Percentiles rank a stretch among this genome's conserved stretches.
phyloP scores from a whole-genome alignment of 1,284 basidiomycete species.

The Gomphus bonarii region DNA sequence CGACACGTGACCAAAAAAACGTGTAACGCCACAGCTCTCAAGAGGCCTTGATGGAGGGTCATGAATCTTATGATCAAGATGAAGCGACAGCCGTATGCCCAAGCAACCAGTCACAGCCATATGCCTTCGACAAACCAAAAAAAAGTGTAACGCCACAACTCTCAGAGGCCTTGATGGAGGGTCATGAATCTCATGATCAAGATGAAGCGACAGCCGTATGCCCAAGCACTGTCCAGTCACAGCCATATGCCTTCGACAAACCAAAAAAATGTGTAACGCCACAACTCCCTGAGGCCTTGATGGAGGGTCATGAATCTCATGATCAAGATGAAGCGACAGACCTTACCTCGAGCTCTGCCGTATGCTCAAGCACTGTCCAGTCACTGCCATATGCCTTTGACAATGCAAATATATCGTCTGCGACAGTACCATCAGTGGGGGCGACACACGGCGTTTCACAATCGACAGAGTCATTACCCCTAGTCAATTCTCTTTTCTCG shows the following conservation, averaged over 20 bases:
- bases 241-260: no score
- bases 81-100: neutral
- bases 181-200: neutral
- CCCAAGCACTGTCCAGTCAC: no score
- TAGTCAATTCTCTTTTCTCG: neutral
- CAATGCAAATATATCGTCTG: neutral
- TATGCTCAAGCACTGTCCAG: no score
- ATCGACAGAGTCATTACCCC: neutral
- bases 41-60: neutral
- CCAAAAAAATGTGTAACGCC: neutral
- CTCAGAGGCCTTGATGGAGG: neutral
- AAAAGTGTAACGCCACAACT: neutral
- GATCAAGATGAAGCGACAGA: neutral
- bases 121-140: neutral
- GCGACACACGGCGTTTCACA: neutral
- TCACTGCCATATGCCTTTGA: no score
- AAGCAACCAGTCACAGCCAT: no score
- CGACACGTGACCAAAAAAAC: neutral
- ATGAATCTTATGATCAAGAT: neutral
- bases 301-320: neutral
- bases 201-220: neutral
- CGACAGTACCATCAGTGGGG: neutral
- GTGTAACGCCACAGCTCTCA: neutral
- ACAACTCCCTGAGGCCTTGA: neutral
- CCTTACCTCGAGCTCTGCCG: no score